Base-by-base conservation (phyloP, 192 early-diverging fungal species). In the Jimgerdemannia flammicorona region DNA sequence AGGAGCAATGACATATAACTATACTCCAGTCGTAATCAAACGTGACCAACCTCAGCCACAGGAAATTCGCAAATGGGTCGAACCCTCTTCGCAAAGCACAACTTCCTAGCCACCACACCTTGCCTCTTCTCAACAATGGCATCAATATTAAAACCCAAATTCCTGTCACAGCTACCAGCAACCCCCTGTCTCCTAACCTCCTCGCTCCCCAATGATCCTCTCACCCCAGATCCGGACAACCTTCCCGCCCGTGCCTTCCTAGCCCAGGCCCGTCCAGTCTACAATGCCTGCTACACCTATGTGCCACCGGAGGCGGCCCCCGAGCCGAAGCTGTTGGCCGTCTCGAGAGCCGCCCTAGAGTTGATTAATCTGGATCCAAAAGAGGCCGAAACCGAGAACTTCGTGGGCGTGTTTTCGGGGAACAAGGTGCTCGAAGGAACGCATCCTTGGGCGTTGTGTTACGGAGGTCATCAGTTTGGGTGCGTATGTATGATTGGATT, bases 401-500 rank as follows among this genome's bases (percentile, higher is more conserved):
- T 81, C 43, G 83, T 75, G 0, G 70, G 64, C 4, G 74, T 81
- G 18, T 86, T 74, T 77, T 85, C 84, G 70, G 87, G 87, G 40
- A 82, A 73, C 65, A 43, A 66, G 19, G 54, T 84, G 9, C 78
- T 90, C 3, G 77, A 75, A 4, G 81, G 85, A 8, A 84, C 89
- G 19, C 75, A 77, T 4, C 90, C 90, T 0, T 93, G 90, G 92
- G 83, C 92, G 17, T 87, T 89, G 18, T 89, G 88, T 75, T 91
- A 93, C 71, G 90, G 85, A 70, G 92, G 92, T 4, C 91, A 91
- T 78, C 91, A 93, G 76, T 92, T 92, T 75, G 89, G 90, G 81
- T 79, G 75, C 64, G 8, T 7, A 40, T 7, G 9, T 68, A 68
- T 9, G 67, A 19, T 14, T 68, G 9, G 67, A 41, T 68, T 68